Evolutionary conservation across 75 land plant species (phyloP).

Genomic region (Larix kaempferi): DNA sequence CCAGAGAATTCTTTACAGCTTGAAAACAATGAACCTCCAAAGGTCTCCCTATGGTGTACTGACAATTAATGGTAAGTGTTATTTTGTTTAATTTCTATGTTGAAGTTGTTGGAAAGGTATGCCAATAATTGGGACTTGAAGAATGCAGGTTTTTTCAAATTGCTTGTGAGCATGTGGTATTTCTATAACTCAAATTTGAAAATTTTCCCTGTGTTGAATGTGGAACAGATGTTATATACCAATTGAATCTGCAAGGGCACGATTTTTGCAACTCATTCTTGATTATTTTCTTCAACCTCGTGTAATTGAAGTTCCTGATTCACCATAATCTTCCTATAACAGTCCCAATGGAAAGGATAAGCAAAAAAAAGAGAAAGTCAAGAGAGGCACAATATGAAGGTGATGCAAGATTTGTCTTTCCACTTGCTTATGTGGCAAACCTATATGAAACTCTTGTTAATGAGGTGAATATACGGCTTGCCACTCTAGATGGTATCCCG

Average conservation of each 20-base stretch:
- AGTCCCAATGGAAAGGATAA: slow-evolving; percentile 68
- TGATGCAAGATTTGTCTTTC: slow-evolving; percentile 88
- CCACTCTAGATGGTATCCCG: slow-evolving; percentile 75
- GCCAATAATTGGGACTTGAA: background rate
- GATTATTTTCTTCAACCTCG: slow-evolving; percentile 70
- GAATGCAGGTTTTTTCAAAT: background rate
- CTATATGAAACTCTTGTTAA: slow-evolving; percentile 88
- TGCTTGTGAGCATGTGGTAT: background rate
- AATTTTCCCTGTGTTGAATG: background rate
- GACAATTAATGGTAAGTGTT: slow-evolving; percentile 43
- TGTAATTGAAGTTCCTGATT: slow-evolving; percentile 61
- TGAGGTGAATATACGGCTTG: slow-evolving; percentile 84
- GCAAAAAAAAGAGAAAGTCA: slow-evolving; percentile 65
- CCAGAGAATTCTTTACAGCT: slow-evolving; percentile 49
- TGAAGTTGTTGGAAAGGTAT: background rate
- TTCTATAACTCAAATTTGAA: background rate
- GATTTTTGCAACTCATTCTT: slow-evolving; percentile 85
- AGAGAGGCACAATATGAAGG: slow-evolving; percentile 89
- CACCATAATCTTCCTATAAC: slow-evolving; percentile 43
- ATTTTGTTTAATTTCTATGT: background rate
- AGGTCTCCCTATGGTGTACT: slow-evolving; percentile 61
- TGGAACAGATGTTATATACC: slow-evolving; percentile 79
- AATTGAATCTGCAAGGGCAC: slow-evolving; percentile 87
- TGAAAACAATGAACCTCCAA: slow-evolving; percentile 55
- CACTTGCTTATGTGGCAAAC: slow-evolving; percentile 96